These are phyloP conservation scores for Pinus albicaulis DNA, from an alignment of 75 land plant species.

Conservation along the genomic window DNA sequence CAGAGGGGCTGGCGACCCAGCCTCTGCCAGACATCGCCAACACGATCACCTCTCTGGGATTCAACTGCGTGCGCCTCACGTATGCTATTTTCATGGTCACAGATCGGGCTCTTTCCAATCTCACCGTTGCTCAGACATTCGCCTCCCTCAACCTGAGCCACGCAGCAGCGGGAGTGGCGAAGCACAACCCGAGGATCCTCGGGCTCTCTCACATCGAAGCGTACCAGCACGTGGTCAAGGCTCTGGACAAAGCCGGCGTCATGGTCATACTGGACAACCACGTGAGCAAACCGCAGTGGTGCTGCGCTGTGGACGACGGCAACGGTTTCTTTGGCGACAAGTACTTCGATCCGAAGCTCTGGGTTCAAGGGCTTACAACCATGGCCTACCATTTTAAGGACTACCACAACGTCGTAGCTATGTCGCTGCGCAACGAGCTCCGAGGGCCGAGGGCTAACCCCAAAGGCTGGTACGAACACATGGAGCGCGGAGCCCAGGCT, in stretches of 20 bases:
- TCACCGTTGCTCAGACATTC: slow-evolving; percentile 20
- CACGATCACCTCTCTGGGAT: slow-evolving; percentile 23
- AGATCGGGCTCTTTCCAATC: background rate
- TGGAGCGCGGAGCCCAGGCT: slow-evolving; percentile 22
- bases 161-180: background rate
- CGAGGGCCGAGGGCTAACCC: slow-evolving; percentile 26
- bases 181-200: slow-evolving; percentile 24
- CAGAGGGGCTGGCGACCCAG: slow-evolving; percentile 29
- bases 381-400: slow-evolving; percentile 19
- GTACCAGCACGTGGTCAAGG: slow-evolving; percentile 13
- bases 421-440: slow-evolving; percentile 52
- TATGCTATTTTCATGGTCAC: slow-evolving; percentile 35
- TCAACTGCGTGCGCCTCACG: slow-evolving; percentile 71
- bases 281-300: slow-evolving; percentile 34
- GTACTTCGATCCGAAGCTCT: slow-evolving; percentile 29
- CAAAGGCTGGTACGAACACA: slow-evolving; percentile 23
- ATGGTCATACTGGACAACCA: slow-evolving; percentile 17
- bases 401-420: slow-evolving; percentile 22
- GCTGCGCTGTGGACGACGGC: slow-evolving; percentile 41
- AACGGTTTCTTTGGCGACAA: slow-evolving; percentile 48
- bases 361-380: slow-evolving; percentile 24
- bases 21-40: slow-evolving; percentile 18
- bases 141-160: background rate
- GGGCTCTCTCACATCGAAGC: slow-evolving; percentile 19
- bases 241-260: slow-evolving; percentile 14